phyloP scores from a whole-genome alignment of 2,329 filamentous ascomycete species.

The Nannizziopsis arthrosporioides region DNA sequence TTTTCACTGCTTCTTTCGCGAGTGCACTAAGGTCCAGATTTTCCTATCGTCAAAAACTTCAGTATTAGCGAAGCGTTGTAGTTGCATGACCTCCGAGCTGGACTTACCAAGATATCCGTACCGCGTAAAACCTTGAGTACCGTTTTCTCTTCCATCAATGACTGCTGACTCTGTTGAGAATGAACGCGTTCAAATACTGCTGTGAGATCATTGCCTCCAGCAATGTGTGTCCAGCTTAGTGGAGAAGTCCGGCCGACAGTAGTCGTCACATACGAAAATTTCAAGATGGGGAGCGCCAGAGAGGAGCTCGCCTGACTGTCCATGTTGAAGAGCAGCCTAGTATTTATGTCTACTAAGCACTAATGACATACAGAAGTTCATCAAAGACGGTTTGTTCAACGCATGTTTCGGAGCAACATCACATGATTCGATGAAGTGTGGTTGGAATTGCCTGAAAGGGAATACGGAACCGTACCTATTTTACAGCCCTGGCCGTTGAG shows the following conservation, averaged over 20 bases:
- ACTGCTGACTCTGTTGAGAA: background rate
- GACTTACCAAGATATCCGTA: slow-evolving; percentile 27
- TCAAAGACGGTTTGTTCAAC: background rate
- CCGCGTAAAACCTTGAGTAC: slow-evolving; percentile 28
- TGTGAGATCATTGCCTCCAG: slow-evolving; percentile 26
- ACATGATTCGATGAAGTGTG: background rate
- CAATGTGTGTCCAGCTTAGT: slow-evolving; percentile 36
- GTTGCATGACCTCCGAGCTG: too few species aligned
- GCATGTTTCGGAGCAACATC: background rate
- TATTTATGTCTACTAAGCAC: slow-evolving; percentile 2
- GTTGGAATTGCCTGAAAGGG: too few species aligned
- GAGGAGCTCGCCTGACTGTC: background rate
- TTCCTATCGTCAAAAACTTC: slow-evolving; percentile 24
- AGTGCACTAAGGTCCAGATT: slow-evolving; percentile 31
- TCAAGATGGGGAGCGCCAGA: slow-evolving; percentile 21
- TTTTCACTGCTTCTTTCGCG: slow-evolving; percentile 14
- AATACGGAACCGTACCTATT: too few species aligned
- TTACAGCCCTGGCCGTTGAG: too few species aligned
- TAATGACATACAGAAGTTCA: background rate
- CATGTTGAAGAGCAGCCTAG: background rate
- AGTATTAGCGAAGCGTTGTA: background rate
- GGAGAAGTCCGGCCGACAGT: slow-evolving; percentile 28
- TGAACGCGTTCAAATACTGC: slow-evolving; percentile 27
- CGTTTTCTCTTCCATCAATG: slow-evolving; percentile 16
- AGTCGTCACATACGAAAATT: slow-evolving; percentile 36